Base-by-base conservation (phyloP, 2,329 filamentous ascomycete species). In the Colletotrichum kahawae region DNA sequence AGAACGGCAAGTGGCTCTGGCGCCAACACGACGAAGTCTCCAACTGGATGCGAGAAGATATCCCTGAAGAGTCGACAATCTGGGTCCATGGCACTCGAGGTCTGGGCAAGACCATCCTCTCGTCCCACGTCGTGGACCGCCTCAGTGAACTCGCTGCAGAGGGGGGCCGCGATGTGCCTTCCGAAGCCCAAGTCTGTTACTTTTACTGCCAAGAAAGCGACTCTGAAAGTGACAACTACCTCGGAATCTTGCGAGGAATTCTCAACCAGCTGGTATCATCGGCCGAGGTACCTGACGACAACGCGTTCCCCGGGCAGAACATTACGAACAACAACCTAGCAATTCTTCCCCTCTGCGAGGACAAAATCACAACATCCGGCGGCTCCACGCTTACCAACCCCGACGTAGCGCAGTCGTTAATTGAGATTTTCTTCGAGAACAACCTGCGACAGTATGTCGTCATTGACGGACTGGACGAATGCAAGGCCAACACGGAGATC, bases 391-490 rank as follows among this genome's bases (percentile, higher is more conserved):
- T 85, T 7, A 77, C 71, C 4, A 79, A 80, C 6, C 72, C 77
- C 1, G 74, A 73, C 1, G 75, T 77, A 0, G 80, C 83, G 24
- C 74, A 80, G 27, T 70, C 80, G 0, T 79, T 87, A 5, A 76
- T 87, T 4, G 78, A 81, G 2, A 68, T 81, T 1, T 82, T 82
- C 24, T 80, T 81, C 14, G 78, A 84, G 3, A 77, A 76, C 33
- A 78, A 71, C 43, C 36, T 71, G 12, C 78, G 78, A 3, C 77
- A 83, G 12, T 86, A 84, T 76, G 80, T 87, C 38, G 75, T 88
- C 8, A 79, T 88, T n/a, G 87, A 88, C 75, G 86, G 87, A 0
- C 75, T 88, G 16, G 86, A 88, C 64, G 86, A 88, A 71, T 86
- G 84, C 66, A 73, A 81, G 1, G n/a, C 64, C 5, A 33, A 66